phyloP scores from a whole-genome alignment of 257 asterid species.

The Pogostemon cablin region DNA sequence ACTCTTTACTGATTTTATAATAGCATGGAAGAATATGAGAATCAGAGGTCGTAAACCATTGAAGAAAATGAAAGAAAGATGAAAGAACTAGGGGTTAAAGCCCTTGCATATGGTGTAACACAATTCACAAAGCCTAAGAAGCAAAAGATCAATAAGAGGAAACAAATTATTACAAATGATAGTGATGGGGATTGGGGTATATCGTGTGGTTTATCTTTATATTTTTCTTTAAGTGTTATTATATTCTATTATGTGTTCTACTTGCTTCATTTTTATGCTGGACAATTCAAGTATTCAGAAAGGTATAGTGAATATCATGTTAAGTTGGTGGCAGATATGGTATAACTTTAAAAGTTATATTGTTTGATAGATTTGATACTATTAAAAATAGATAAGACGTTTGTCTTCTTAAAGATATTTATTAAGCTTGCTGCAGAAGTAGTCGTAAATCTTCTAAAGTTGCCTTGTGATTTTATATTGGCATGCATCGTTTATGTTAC shows the following conservation, averaged over 20 bases:
- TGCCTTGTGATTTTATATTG: conserved; percentile 20
- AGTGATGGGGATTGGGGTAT: neutral
- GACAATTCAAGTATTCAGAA: conserved; percentile 10
- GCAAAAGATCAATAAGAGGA: neutral
- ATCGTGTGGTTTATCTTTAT: neutral
- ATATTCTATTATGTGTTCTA: neutral
- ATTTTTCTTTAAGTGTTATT: too few relatives aligned
- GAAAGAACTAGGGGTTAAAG: neutral
- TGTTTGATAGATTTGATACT: conserved; percentile 11
- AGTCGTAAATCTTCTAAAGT: neutral
- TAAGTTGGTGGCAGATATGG: neutral
- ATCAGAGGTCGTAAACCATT: too few relatives aligned
- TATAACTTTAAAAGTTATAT: neutral
- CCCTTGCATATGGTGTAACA: neutral
- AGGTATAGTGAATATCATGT: neutral
- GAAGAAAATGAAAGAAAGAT: neutral
- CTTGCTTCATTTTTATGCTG: neutral
- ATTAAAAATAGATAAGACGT: neutral
- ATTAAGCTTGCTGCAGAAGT: neutral
- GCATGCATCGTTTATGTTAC: conserved; percentile 31
- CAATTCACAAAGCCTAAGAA: neutral
- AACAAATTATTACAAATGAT: neutral
- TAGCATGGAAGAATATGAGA: too few relatives aligned
- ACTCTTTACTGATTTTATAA: too few relatives aligned
- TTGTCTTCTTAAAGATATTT: neutral